phyloP scores from a whole-genome alignment of 2,329 filamentous ascomycete species.

The Fusarium beomiforme region DNA sequence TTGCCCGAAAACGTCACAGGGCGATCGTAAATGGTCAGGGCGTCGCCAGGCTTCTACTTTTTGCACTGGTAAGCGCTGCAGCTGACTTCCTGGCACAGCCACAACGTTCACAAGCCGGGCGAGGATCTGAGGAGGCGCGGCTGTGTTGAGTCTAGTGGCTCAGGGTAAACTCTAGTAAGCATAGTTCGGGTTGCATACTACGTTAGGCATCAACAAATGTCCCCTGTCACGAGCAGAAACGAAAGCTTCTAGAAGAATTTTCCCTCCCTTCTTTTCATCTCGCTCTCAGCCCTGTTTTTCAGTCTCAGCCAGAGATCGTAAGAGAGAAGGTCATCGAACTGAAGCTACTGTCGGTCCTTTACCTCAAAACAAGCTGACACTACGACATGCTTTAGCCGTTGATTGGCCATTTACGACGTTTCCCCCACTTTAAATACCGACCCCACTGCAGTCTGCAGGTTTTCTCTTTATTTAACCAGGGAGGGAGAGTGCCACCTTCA shows the following conservation, averaged over 20 bases:
- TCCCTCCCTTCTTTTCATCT: neutral
- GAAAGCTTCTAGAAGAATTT: slow-evolving; percentile 13
- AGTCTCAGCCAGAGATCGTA: neutral
- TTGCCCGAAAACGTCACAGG: neutral
- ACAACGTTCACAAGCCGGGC: slow-evolving; percentile 13
- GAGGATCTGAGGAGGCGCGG: neutral
- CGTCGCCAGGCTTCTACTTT: slow-evolving; percentile 12
- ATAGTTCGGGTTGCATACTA: neutral
- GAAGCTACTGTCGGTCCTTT: neutral
- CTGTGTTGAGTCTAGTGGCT: neutral
- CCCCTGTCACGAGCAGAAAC: neutral
- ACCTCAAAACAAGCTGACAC: neutral
- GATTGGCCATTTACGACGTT: neutral
- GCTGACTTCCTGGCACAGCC: slow-evolving; percentile 21
- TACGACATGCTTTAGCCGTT: neutral
- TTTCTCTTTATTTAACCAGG: slow-evolving; percentile 1
- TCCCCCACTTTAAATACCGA: neutral
- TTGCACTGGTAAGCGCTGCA: slow-evolving; percentile 2
- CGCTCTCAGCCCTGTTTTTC: neutral
- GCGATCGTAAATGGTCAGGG: neutral
- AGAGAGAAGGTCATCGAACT: neutral
- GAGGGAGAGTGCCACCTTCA: neutral
- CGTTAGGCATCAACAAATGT: slow-evolving; percentile 20
- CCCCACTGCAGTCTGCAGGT: neutral
- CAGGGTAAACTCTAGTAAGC: neutral